These are phyloP conservation scores for Aspergillus persii DNA, from an alignment of 2,329 filamentous ascomycete species.

Conservation along the genomic window DNA sequence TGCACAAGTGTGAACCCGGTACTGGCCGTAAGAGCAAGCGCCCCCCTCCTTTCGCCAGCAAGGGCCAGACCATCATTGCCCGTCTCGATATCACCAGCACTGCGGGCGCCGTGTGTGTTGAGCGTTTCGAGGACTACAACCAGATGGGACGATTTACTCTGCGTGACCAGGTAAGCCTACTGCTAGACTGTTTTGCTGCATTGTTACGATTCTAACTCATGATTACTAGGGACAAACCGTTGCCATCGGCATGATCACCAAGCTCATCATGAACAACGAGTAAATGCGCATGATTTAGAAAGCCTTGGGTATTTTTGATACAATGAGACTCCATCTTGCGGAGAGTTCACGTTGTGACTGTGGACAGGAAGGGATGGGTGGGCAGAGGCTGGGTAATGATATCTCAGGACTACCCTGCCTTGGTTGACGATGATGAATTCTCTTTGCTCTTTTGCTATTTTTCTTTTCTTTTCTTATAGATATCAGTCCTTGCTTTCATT, in stretches of 20 bases:
- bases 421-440: conserved; percentile 36
- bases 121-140: conserved; percentile 92
- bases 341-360: background rate
- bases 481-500: conserved; percentile 10
- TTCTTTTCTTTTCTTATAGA: conserved; percentile 26
- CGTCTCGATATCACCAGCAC: conserved; percentile 82
- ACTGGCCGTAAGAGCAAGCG: conserved; percentile 91
- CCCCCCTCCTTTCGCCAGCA: conserved; percentile 83
- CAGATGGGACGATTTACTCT: conserved; percentile 90
- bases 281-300: conserved; percentile 14
- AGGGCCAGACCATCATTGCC: conserved; percentile 81
- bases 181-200: conserved; percentile 8
- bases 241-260: conserved; percentile 98
- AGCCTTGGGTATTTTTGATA: conserved; percentile 1
- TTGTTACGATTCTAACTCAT: conserved; percentile 22
- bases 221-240: conserved; percentile 85
- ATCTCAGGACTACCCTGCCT: conserved; percentile 21
- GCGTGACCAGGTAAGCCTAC: conserved; percentile 69
- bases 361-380: conserved; percentile 17
- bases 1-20: conserved; percentile 95
- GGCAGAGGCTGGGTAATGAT: conserved; percentile 23
- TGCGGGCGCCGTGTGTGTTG: conserved; percentile 84
- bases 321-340: background rate
- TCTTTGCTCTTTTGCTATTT: conserved; percentile 12
- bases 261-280: conserved; percentile 58